Evolutionary conservation across 345 rosid genomes (phyloP), one percentile per base, ranked within the genome.

Genomic region (Clausena lansium): DNA sequence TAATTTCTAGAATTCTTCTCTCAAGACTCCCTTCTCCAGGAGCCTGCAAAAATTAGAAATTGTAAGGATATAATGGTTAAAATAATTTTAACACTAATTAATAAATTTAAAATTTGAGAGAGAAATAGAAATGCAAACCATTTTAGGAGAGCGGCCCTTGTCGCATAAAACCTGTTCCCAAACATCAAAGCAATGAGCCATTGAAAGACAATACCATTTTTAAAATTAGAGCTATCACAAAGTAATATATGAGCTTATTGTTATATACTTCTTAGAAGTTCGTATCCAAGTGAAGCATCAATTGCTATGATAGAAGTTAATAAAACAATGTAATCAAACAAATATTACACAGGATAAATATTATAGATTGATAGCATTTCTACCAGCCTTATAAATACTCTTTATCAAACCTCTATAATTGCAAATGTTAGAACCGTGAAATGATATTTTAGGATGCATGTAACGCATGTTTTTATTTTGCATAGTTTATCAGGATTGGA

Each of bases 1-100:
- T 95, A 80, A 92, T 84, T 86, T 95, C 98, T 64, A 95, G 85
- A 59, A 90, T 76, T 84, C 99, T 91, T 87, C 97, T 93, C 89
- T 95, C 99, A 3, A 95, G 94, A 76, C 82, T 89, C 15, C 90
- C 97, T 78, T 87, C 90, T 71, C 96, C 95, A 47, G 87, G 82
- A 83, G 83, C 88, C 97, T 95, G 86, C 83, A 85, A 67, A 67
- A 19, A 76, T 76, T 57, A 58, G 59, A 45, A 73, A 64, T n/a
- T 45, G 36, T 57, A 61, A 32, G 32, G 20, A 67, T 11, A 62
- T 50, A 27, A 19, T 28, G 4, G 11, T 15, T 39, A 47, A 9
- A 20, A 36, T 47, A 14, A 20, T 55, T 67, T 36, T 36, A 64
- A 61, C 9, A 35, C 17, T 67, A 35, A 24, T 36, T 32, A 17